Evolutionary conservation across 1,139 yeast genomes (phyloP), one percentile per base, ranked within the genome.

Genomic region (Kodamaea fungicola): DNA sequence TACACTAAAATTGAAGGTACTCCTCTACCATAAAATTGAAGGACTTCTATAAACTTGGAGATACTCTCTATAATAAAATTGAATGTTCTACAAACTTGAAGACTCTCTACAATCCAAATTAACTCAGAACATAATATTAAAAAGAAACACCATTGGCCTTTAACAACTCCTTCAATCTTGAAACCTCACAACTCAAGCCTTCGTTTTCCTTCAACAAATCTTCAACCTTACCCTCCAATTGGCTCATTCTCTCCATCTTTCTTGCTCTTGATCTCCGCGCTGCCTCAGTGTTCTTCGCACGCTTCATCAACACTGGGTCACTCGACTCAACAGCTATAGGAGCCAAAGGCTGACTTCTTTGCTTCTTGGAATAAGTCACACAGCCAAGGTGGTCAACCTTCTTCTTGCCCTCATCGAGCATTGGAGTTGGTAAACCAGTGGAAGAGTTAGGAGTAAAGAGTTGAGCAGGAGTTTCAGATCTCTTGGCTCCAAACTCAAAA

Each of bases 211-310:
- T 52, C 42, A 78, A 56, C 46, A 89, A 71, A 31, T 62, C 76
- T 47, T 82, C 87, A 41, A 90, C 95, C 57, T 78, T 78, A 23
- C 64, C 77, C 63, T 90, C 97, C 59, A 90, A 71, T 57, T 87
- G 95, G 42, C 63, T 57, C 87, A 90, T 84, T 62, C 95, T 77
- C 61, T 85, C 88, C 79, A 85, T 80, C 67, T 89, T 88, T 64
- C 96, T 80, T 30, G 96, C 96, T 52, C 97, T 76, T 31, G 97
- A 88, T 58, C 97, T 77, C 62, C 97, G 80, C 10, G 97, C 97
- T 43, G 97, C 97, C 61, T 89, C 96, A 19, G 97, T 90, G 72
- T 90, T 90, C 61, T 90, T 80, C 30, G 97, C 97, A 55, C 98
- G 80, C 61, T 90, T 87, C 54, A 86, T 57, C 37, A 88, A 77